These are phyloP conservation scores for Chrysoporthe austroafricana DNA, from an alignment of 2,329 filamentous ascomycete genomes.

Conservation along the genomic window DNA sequence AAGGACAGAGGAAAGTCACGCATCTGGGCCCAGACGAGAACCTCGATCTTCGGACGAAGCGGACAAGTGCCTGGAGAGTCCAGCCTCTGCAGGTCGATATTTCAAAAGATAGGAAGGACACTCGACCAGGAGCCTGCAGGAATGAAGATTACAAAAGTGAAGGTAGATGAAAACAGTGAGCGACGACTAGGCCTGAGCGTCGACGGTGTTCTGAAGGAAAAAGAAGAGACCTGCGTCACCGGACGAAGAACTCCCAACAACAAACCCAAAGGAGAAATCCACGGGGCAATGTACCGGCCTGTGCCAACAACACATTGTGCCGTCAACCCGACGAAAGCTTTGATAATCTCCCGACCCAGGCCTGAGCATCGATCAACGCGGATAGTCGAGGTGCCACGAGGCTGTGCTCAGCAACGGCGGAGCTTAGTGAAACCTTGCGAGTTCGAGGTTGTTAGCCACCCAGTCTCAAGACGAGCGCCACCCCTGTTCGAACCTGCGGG, in stretches of 20 bases:
- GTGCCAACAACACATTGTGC: background rate
- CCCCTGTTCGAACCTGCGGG: conserved; percentile 21
- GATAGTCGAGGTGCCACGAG: conserved; percentile 21
- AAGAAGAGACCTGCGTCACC: conserved; percentile 28
- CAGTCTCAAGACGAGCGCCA: conserved; percentile 24
- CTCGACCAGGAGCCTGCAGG: conserved; percentile 38
- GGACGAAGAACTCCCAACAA: conserved; percentile 30
- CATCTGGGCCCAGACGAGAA: background rate
- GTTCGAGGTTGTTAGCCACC: conserved; percentile 26
- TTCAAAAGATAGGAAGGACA: conserved; percentile 29
- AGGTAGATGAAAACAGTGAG: conserved; percentile 10
- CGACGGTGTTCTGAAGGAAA: conserved; percentile 20
- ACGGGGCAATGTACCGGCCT: conserved; percentile 20
- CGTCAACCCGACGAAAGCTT: background rate
- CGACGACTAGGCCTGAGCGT: conserved; percentile 16
- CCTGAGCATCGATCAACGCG: conserved; percentile 11
- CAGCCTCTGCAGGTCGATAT: background rate
- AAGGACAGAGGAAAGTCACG: background rate
- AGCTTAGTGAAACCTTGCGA: conserved; percentile 24
- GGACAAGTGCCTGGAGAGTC: conserved; percentile 4
- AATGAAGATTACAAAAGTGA: conserved; percentile 24
- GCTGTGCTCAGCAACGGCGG: conserved; percentile 16
- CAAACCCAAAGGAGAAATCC: conserved; percentile 30
- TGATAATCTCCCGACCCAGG: conserved; percentile 6
- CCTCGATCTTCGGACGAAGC: background rate